Evolutionary conservation across 1,139 yeast species (phyloP), one percentile per base, ranked within the genome.

Genomic region (Yamadazyma kanchanaburiensis): DNA sequence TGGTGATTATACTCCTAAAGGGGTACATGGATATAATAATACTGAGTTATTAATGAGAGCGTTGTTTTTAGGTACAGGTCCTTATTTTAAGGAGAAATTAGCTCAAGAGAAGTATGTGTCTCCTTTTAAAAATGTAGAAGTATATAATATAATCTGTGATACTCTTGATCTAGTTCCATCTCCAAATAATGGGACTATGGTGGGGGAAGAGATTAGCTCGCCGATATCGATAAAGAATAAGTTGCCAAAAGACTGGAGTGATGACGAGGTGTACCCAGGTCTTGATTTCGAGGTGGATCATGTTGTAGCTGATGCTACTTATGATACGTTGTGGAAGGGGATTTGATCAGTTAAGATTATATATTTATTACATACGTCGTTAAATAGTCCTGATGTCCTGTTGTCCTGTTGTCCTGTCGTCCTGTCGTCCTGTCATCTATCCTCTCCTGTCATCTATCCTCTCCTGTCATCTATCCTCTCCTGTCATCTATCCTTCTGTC

Each of bases 21-120:
- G 96, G 4, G 83, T 82, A 0, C 95, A 86, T 52, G 96, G 96
- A 0, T 88, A 85, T 50, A 77, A 83, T 49, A 82, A 81, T 48
- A 70, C 80, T 0, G 88, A 81, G 40, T 68, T 81, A 5, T 60
- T 86, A 35, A 87, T 88, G 95, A 64, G 95, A 33, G 89, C 95
- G 0, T 48, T 85, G 10, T 89, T 89, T 51, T 48, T 86, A 25
- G 95, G 82, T 0, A 55, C 70, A 6, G 97, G 97, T 0, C 96
- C 96, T 1, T 84, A 72, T 49, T 87, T 87, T 55, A 43, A 46
- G 17, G 33, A 45, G 19, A 44, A 44, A 25, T 51, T 69, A 26
- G 43, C 46, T 15, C 30, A 35, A 28, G 33, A 30, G 3, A 43
- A 49, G 8, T 62, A 58, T 55, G 53, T 82, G 16, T 53, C 61